phyloP scores from a whole-genome alignment of 2,329 filamentous ascomycete species.

The Mollisiaceae sp. region DNA sequence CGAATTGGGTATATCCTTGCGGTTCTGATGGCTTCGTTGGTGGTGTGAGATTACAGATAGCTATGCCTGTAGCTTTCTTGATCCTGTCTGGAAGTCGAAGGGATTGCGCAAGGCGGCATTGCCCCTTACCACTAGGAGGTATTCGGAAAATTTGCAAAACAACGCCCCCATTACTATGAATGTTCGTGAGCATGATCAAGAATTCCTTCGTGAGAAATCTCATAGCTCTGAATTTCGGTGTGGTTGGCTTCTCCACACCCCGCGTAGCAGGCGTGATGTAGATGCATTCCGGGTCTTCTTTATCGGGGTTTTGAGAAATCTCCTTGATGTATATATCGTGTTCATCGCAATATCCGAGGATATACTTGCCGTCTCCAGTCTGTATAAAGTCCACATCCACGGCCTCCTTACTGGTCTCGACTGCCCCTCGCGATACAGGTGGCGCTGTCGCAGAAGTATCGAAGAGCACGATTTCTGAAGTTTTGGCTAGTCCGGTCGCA shows the following conservation, averaged over 20 bases:
- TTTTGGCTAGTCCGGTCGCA: constrained; percentile 76
- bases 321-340: constrained; percentile 68
- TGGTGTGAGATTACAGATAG: constrained; percentile 71
- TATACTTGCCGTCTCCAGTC: constrained; percentile 65
- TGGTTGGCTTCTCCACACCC: constrained; percentile 48
- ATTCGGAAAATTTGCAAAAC: constrained; percentile 60
- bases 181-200: constrained; percentile 61
- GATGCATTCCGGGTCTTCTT: constrained; percentile 55
- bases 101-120: constrained; percentile 56
- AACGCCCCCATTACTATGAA: constrained; percentile 62
- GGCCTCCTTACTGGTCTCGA: constrained; percentile 61
- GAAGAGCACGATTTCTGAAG: constrained; percentile 82
- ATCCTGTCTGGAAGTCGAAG: constrained; percentile 68
- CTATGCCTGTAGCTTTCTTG: constrained; percentile 77
- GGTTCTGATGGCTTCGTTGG: constrained; percentile 53
- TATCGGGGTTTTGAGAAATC: constrained; percentile 44
- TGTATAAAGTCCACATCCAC: constrained; percentile 75
- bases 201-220: constrained; percentile 64
- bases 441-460: constrained; percentile 61
- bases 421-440: constrained; percentile 53
- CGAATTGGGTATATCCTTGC: constrained; percentile 73
- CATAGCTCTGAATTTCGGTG: constrained; percentile 61
- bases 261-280: constrained; percentile 59
- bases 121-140: constrained; percentile 38
- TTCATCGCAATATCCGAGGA: constrained; percentile 80